Evolutionary conservation across 2,329 filamentous ascomycete species (phyloP).

Genomic region (Neurospora sp.): DNA sequence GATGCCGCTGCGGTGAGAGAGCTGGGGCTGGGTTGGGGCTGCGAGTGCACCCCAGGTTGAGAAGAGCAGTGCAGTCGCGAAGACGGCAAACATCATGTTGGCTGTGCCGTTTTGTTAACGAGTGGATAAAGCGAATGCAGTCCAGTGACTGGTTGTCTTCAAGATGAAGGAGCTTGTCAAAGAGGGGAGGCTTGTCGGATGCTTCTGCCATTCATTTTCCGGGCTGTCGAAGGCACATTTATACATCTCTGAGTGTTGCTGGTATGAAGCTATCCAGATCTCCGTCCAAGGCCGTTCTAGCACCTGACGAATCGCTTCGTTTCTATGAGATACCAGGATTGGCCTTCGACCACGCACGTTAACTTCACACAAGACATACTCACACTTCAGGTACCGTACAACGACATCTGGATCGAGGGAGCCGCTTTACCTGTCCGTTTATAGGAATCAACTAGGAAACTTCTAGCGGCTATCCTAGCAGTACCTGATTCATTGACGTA

Average conservation of each 20-base stretch:
- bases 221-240: neutral
- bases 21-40: neutral
- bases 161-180: neutral
- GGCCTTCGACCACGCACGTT: neutral
- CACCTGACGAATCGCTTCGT: neutral
- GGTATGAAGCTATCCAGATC: neutral
- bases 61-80: neutral
- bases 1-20: neutral
- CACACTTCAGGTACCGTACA: neutral
- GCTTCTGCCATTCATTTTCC: neutral
- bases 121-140: neutral
- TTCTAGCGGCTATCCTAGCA: neutral
- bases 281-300: neutral
- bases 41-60: neutral
- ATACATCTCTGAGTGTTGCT: neutral
- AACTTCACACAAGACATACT: neutral
- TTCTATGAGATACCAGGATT: neutral
- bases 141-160: neutral
- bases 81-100: neutral
- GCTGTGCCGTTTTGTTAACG: neutral
- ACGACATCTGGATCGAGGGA: neutral
- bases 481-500: neutral
- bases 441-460: fast-evolving
- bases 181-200: neutral
- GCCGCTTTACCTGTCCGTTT: neutral